Conservation (phyloP, 2,329 filamentous ascomycete genomes). For the Dactylellina drechsleri region DNA sequence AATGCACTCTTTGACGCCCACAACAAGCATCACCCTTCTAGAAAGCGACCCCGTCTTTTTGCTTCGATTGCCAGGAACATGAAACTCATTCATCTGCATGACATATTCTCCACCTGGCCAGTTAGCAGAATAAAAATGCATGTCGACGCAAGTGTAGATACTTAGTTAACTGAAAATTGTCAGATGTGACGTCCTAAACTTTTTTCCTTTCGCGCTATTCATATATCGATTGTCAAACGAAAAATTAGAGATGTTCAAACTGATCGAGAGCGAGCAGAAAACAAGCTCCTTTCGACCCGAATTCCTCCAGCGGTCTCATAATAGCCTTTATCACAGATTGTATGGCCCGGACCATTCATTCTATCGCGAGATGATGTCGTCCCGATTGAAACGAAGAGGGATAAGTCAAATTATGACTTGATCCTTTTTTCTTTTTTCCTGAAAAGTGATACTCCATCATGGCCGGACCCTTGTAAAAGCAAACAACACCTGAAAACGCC, state of each 20-base stretch:
- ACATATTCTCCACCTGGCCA: background rate
- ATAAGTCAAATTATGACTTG: constrained; percentile 1
- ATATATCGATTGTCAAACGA: constrained; percentile 5
- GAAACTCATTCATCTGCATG: constrained; percentile 20
- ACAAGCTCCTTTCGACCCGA: background rate
- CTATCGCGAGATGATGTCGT: background rate
- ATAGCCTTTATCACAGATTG: no score
- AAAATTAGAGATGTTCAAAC: background rate
- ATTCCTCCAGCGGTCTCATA: no score
- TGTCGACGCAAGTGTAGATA: background rate
- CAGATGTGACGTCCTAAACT: background rate
- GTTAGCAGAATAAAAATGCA: background rate
- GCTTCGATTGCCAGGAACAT: constrained; percentile 13
- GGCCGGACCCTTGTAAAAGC: constrained; percentile 24
- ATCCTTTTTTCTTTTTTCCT: background rate
- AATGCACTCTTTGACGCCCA: constrained; percentile 20
- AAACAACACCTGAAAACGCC: constrained; percentile 19
- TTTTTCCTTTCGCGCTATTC: background rate
- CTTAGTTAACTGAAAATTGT: background rate
- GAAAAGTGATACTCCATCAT: background rate
- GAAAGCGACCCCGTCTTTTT: constrained; percentile 25
- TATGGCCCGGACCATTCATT: background rate
- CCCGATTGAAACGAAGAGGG: background rate
- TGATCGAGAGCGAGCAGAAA: background rate
- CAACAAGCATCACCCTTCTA: constrained; percentile 22